phyloP scores from a whole-genome alignment of 805 yeast species.

The Starmerella riodocensis region DNA sequence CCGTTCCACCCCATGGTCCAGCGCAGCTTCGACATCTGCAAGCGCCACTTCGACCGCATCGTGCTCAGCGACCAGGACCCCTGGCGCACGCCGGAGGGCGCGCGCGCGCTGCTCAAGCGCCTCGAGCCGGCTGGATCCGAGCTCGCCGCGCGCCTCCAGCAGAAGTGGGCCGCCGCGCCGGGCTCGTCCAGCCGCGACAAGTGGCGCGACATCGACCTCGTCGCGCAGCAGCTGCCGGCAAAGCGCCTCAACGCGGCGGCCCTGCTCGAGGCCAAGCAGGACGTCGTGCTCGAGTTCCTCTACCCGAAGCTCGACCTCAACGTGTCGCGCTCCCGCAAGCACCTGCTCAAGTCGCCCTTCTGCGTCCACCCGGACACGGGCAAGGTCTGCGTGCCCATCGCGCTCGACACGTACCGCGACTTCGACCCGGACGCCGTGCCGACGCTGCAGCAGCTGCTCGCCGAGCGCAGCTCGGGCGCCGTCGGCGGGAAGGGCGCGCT shows the following conservation, averaged over 20 bases:
- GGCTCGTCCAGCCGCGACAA: conserved; percentile 47
- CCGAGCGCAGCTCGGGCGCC: conserved; percentile 40
- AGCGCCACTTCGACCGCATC: conserved; percentile 47
- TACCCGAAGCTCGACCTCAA: conserved; percentile 90
- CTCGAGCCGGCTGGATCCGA: conserved; percentile 30
- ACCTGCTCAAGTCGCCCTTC: conserved; percentile 88
- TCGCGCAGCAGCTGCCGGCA: conserved; percentile 28
- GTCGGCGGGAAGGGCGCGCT: conserved; percentile 45
- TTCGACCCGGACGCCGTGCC: conserved; percentile 79
- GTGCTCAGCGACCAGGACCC: conserved; percentile 78
- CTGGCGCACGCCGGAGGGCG: conserved; percentile 27
- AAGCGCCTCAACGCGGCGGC: conserved; percentile 32
- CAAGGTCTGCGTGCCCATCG: conserved; percentile 77
- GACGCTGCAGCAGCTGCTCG: conserved; percentile 47
- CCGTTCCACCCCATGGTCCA: conserved; percentile 80
- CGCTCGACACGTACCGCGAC: conserved; percentile 29
- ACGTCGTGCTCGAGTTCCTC: conserved; percentile 61
- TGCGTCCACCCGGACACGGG: conserved; percentile 96
- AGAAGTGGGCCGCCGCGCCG: conserved; percentile 43
- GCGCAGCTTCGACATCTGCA: conserved; percentile 57
- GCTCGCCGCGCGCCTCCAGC: conserved; percentile 34
- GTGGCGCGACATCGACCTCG: conserved; percentile 57
- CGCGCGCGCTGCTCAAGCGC: conserved; percentile 44
- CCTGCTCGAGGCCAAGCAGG: conserved; percentile 63
- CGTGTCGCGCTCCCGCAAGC: conserved; percentile 80